A percentile compares a stretch with the other conserved stretches of the same genome.
phyloP scores from a whole-genome alignment of 345 rosid species.

The Rhizophora mangle region DNA sequence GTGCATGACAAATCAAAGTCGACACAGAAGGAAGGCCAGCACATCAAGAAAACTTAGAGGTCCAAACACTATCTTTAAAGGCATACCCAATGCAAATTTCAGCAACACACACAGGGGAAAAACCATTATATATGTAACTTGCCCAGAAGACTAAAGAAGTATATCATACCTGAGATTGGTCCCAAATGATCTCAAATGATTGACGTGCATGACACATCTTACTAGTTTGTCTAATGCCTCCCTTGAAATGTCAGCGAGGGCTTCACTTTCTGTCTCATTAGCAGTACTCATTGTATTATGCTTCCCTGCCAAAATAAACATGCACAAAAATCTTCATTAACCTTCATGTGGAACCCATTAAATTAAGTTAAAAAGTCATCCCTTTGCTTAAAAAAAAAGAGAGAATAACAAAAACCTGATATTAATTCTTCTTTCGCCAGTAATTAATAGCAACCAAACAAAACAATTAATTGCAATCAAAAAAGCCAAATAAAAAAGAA shows the following conservation, averaged over 20 bases:
- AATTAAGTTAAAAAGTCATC: neutral
- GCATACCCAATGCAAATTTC: too few species aligned
- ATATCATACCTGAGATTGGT: constrained; percentile 17
- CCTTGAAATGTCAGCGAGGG: constrained; percentile 38
- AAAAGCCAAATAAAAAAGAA: neutral
- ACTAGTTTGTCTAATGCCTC: constrained; percentile 43
- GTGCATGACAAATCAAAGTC: too few species aligned
- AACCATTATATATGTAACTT: too few species aligned
- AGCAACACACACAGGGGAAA: too few species aligned
- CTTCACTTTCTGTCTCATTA: constrained; percentile 24
- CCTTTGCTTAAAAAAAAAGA: neutral
- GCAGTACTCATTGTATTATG: constrained; percentile 7
- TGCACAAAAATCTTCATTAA: too few species aligned
- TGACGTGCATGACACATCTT: constrained; percentile 21
- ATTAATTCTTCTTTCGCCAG: neutral
- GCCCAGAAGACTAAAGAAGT: too few species aligned
- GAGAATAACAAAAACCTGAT: neutral
- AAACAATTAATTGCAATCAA: neutral
- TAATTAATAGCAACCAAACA: neutral
- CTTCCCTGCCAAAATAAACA: constrained; percentile 16
- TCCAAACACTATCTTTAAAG: too few species aligned
- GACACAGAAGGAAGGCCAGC: too few species aligned
- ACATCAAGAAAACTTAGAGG: too few species aligned
- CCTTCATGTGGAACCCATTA: neutral
- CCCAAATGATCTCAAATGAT: constrained; percentile 22